phyloP scores from a whole-genome alignment of 148 eudicot species.

The Amaranthus palmeri region DNA sequence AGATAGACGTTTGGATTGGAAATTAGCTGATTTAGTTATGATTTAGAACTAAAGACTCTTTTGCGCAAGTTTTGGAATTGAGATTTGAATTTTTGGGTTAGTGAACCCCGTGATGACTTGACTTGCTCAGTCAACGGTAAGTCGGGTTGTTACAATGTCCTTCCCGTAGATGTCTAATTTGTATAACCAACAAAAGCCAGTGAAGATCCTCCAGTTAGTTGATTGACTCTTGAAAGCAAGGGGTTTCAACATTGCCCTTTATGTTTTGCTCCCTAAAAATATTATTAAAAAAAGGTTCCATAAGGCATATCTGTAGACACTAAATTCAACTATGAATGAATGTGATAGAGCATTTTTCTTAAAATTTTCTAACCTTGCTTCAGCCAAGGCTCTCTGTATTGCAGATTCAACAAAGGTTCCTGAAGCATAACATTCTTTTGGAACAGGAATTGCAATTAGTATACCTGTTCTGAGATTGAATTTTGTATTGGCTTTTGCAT shows the following conservation, averaged over 20 bases:
- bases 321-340: slow-evolving; percentile 7
- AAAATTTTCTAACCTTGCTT: slow-evolving; percentile 54
- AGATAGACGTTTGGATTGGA: no score
- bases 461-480: slow-evolving; percentile 73
- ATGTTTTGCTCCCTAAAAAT: slow-evolving; percentile 74
- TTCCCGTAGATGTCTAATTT: no score
- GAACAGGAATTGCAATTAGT: slow-evolving; percentile 89
- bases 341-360: neutral
- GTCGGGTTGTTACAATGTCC: no score
- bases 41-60: no score
- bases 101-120: no score
- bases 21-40: no score
- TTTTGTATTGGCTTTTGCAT: slow-evolving; percentile 61
- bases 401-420: slow-evolving; percentile 80
- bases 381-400: slow-evolving; percentile 68
- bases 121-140: no score
- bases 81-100: no score
- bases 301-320: neutral
- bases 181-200: slow-evolving; percentile 79
- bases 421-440: slow-evolving; percentile 75
- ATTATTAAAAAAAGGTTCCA: neutral
- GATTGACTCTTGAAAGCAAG: slow-evolving; percentile 86
- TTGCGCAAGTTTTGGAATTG: no score
- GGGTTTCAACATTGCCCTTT: slow-evolving; percentile 87
- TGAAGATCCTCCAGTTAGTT: slow-evolving; percentile 94